Conservation (phyloP, 768 basidiomycete species). For the Hortiboletus flavorubellus region DNA sequence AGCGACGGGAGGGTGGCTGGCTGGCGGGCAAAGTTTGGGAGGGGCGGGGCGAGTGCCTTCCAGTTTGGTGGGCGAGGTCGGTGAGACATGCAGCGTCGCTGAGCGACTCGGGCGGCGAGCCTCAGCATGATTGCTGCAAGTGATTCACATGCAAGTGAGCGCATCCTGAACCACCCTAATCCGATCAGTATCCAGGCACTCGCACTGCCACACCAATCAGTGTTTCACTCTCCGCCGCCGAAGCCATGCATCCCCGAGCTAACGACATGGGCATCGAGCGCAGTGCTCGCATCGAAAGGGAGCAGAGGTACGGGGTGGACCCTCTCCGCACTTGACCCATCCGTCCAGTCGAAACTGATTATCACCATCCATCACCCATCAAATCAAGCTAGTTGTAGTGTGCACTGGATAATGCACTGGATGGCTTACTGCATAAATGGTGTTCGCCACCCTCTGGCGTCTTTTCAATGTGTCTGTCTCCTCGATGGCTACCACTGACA, state of each 20-base stretch:
- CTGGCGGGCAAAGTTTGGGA: constrained; percentile 67
- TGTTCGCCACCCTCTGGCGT: background rate
- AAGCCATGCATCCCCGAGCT: no score
- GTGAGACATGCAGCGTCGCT: constrained; percentile 16
- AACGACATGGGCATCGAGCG: no score
- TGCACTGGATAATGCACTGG: no score
- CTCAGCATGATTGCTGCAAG: background rate
- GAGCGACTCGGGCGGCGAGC: background rate
- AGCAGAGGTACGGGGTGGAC: no score
- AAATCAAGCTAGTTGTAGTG: no score
- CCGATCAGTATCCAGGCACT: no score
- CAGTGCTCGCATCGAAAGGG: no score
- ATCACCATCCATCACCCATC: background rate
- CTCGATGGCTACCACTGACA: background rate
- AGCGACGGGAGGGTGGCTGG: constrained; percentile 55
- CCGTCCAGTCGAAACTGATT: background rate
- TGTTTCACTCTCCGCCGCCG: no score
- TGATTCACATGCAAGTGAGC: constrained; percentile 11
- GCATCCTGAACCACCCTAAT: no score
- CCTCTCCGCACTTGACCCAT: no score
- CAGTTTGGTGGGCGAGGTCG: constrained; percentile 50
- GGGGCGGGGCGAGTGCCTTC: constrained; percentile 67
- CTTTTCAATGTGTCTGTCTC: background rate
- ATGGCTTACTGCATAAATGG: no score
- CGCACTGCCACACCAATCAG: no score